Conservation (phyloP, 1,284 basidiomycete species). For the Ustilago cynodontis region DNA sequence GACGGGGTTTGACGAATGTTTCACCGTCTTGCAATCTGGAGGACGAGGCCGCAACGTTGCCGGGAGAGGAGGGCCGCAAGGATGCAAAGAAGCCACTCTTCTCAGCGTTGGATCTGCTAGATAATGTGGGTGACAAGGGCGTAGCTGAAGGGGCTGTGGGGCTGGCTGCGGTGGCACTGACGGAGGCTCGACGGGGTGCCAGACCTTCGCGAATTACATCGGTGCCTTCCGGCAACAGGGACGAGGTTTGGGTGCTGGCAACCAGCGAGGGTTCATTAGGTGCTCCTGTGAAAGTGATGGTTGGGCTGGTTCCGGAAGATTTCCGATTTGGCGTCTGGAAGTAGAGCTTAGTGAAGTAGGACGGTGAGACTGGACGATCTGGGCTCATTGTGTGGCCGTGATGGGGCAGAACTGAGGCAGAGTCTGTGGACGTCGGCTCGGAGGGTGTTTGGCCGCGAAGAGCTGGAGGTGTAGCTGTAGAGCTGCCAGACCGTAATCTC, state of each 20-base stretch:
- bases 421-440: conserved; percentile 18
- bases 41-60: conserved; percentile 18
- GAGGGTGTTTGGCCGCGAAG: conserved; percentile 16
- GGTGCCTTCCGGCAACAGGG: conserved; percentile 3
- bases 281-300: conserved; percentile 51
- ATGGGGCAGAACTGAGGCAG: conserved; percentile 27
- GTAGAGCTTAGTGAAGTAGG: conserved; percentile 49
- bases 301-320: conserved; percentile 38
- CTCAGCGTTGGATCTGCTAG: conserved; percentile 21
- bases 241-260: conserved; percentile 4
- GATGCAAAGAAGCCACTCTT: conserved; percentile 50
- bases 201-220: conserved; percentile 12
- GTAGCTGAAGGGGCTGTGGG: conserved; percentile 16
- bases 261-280: conserved; percentile 22
- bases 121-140: conserved; percentile 37
- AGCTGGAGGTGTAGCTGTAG: conserved; percentile 8
- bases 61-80: conserved; percentile 46
- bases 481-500: conserved; percentile 25
- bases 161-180: conserved; percentile 16
- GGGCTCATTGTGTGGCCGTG: conserved; percentile 36
- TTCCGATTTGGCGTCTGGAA: conserved; percentile 31
- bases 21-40: conserved; percentile 27
- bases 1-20: conserved; percentile 18
- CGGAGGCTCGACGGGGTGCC: conserved; percentile 17
- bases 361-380: conserved; percentile 40